Evolutionary conservation across 1,284 basidiomycete genomes (phyloP), one percentile per base, ranked within the genome.

Genomic region (Sanghuangporus baumii): DNA sequence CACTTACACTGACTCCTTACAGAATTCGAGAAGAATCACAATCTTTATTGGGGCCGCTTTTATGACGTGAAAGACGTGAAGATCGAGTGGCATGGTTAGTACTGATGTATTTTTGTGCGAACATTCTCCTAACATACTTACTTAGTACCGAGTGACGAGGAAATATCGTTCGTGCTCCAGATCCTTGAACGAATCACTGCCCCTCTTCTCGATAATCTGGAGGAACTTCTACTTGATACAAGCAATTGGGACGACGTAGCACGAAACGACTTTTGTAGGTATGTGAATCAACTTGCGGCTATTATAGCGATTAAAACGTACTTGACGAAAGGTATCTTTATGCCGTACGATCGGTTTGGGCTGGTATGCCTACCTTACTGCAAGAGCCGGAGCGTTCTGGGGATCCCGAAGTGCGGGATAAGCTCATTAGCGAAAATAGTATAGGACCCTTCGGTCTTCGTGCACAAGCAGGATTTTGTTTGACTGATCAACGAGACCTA

Each of bases 261-360:
- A 76, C 86, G 91, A 37, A 98, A 97, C 73, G 95, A 98, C 74
- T 97, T 98, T 72, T 98, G 96, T 74, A 86, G 96, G 81, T 88
- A 77, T 65, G 80, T 79, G 23, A 68, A 54, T 18, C 68, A 51
- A 64, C 4, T 36, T 12, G 12, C 50, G 20, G 2, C 6, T 54
- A 14, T 43, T 8, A 37, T 23, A n/a, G n/a, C 18, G 7, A 56
- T 43, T 11, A 12, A 60, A n/a, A 58, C 31, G 47, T 31, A 64
- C 34, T 3, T 43, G 23, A 57, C 57, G 56, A 7, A 69, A 91
- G 89, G 55, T 86, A 83, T 69, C 74, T 91, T 18, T 79, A 86
- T 65, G 80, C 83, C 31, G 81, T 84, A 26, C 81, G 87, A 64
- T 82, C 88, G 16, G 78, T 87, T 3, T 91, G 92, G 84, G 80